Percentiles rank a stretch among this genome's conserved stretches.
Evolutionary conservation across 2,329 filamentous ascomycete species (phyloP).

Genomic region (Botrytis elliptica): DNA sequence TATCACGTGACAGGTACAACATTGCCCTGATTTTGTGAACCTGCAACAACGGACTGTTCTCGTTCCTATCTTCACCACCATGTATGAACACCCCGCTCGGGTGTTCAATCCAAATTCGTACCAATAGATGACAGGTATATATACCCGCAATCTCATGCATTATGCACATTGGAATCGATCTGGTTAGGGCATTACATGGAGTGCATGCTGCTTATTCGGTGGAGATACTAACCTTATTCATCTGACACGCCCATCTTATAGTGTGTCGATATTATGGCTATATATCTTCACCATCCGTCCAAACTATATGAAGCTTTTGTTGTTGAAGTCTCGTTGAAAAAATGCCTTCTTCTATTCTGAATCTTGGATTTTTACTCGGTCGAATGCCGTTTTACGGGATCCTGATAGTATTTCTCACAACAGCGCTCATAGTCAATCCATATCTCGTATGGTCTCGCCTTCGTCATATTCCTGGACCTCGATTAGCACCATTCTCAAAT

Average conservation of each 20-base stretch:
- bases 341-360: background rate
- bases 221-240: background rate
- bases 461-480: background rate
- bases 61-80: background rate
- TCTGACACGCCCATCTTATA: background rate
- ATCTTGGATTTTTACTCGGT: background rate
- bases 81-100: background rate
- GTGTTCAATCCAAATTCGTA: no score
- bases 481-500: background rate
- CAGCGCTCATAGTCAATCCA: background rate
- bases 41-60: background rate
- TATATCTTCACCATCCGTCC: background rate
- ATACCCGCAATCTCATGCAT: background rate
- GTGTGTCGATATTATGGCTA: background rate
- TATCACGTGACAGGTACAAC: background rate
- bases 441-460: constrained; percentile 10
- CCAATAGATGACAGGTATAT: background rate
- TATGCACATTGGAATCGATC: background rate
- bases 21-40: background rate
- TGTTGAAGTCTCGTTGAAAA: background rate
- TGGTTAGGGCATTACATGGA: no score
- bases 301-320: background rate
- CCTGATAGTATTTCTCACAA: background rate
- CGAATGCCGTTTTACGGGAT: background rate
- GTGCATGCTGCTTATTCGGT: background rate